A percentile compares a stretch with the other conserved stretches of the same genome.
Evolutionary conservation across 164 flowering plant species (phyloP).

Genomic region (Dillenia suffruticosa): DNA sequence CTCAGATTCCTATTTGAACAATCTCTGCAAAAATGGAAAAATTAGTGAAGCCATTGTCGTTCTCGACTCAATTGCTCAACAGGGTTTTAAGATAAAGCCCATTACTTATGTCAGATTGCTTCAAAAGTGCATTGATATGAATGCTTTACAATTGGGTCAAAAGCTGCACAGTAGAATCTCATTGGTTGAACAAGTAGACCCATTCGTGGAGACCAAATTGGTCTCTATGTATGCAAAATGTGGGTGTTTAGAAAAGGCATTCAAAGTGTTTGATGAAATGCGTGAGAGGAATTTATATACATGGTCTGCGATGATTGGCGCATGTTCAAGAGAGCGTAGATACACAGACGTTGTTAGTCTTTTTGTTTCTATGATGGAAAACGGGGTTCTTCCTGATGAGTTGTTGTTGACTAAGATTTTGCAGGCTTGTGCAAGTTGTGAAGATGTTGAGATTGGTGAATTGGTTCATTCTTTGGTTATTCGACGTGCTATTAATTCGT

Average conservation of each 20-base stretch:
- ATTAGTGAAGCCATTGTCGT: conserved; percentile 36
- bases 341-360: conserved; percentile 48
- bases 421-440: conserved; percentile 49
- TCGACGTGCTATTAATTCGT: conserved; percentile 24
- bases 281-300: conserved; percentile 41
- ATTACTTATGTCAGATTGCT: conserved; percentile 32
- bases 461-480: conserved; percentile 40
- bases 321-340: conserved; percentile 38
- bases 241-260: conserved; percentile 48
- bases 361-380: conserved; percentile 40
- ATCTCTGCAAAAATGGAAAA: conserved; percentile 38
- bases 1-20: conserved; percentile 28
- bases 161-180: conserved; percentile 37
- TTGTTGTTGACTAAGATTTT: conserved; percentile 52
- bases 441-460: conserved; percentile 35
- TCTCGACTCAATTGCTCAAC: conserved; percentile 35
- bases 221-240: conserved; percentile 62
- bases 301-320: conserved; percentile 71
- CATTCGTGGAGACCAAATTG: conserved; percentile 50
- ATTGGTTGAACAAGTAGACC: conserved; percentile 18
- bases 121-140: conserved; percentile 39
- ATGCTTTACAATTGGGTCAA: conserved; percentile 38
- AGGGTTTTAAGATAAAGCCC: conserved; percentile 31
- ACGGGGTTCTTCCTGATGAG: conserved; percentile 39
- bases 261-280: conserved; percentile 49